Conservation (phyloP, 1,284 basidiomycete species). For the Sporisorium sorghi region DNA sequence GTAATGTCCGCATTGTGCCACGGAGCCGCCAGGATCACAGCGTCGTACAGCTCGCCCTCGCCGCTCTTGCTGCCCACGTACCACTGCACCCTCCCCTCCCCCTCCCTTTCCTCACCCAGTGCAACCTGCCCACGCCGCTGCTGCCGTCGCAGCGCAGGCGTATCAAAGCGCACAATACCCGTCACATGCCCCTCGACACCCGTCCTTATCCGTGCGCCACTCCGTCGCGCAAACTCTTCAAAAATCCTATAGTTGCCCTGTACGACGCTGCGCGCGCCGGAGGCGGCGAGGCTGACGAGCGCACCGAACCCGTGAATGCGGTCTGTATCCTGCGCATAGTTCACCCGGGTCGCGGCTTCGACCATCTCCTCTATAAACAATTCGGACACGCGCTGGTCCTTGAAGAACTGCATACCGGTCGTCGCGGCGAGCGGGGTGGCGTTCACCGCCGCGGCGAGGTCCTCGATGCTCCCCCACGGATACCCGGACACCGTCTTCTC, state of each 20-base stretch:
- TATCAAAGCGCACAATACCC: slow-evolving; percentile 57
- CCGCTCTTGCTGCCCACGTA: slow-evolving; percentile 62
- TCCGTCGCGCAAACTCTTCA: slow-evolving; percentile 79
- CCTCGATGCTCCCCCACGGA: slow-evolving; percentile 76
- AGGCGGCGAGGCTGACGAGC: slow-evolving; percentile 79
- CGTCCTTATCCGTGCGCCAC: slow-evolving; percentile 71
- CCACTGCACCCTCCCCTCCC: slow-evolving; percentile 42
- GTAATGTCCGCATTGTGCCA: slow-evolving; percentile 65
- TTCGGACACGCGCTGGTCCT: slow-evolving; percentile 46
- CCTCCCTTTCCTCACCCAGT: neutral
- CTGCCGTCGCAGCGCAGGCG: too few species aligned
- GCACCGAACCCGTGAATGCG: slow-evolving; percentile 85
- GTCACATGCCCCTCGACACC: slow-evolving; percentile 62
- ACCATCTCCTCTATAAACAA: slow-evolving; percentile 78
- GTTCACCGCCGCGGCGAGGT: slow-evolving; percentile 74
- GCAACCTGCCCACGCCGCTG: neutral
- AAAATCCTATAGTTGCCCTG: slow-evolving; percentile 91
- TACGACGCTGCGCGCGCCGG: slow-evolving; percentile 77
- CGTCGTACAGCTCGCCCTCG: slow-evolving; percentile 60
- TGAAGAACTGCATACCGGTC: slow-evolving; percentile 66
- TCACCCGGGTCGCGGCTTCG: slow-evolving; percentile 85
- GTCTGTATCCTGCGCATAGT: slow-evolving; percentile 81
- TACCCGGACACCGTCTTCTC: slow-evolving; percentile 38
- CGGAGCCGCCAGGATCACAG: slow-evolving; percentile 64
- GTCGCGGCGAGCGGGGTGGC: slow-evolving; percentile 70